Evolutionary conservation across 176 grass and related monocot species (phyloP), one percentile per base, ranked within the genome.

Genomic region (Carex scoparia): DNA sequence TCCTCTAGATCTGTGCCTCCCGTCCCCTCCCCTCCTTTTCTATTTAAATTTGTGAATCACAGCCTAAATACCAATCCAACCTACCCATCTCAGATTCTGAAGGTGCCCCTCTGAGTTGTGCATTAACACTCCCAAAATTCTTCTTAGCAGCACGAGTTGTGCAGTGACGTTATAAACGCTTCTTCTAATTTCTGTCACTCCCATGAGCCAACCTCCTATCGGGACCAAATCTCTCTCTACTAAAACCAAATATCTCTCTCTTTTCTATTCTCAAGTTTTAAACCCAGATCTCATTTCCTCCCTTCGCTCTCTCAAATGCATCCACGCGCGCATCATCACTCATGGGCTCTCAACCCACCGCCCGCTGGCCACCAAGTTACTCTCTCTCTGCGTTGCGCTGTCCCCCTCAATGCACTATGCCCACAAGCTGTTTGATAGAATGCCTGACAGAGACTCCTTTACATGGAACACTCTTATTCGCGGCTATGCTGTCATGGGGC

Each of bases 381-480:
- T 95, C 61, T 71, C 64, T 0, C 89, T 90, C 0, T 80, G 30
- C 0, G 88, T 86, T 7, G 79, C 84, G 1, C 28, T 85, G 30
- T 94, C 88, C 30, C 88, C 94, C n/a, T 61, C 89, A 1, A 80
- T 90, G 72, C 38, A 72, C 32, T 93, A 94, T 69, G 89, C 92
- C 42, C 91, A 87, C 75, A 91, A 85, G 42, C 86, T 98, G 84
- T 98, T 93, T 86, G 91, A 90, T 61, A 81, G 51, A 49, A 80
- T 84, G 84, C 88, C 91, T 27, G 61, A 69, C 18, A 86, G 88
- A 79, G 89, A 94, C 7, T 86, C 88, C 31, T 93, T 91, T 80
- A 89, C 92, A 90, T 98, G 85, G 88, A 98, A 98, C 88, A 92
- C 91, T 30, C 86, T 98, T 66, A 87, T 98, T 62, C 91, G 92